Base-by-base conservation (phyloP, 1,139 yeast species). In the Wickerhamomyces sp. region DNA sequence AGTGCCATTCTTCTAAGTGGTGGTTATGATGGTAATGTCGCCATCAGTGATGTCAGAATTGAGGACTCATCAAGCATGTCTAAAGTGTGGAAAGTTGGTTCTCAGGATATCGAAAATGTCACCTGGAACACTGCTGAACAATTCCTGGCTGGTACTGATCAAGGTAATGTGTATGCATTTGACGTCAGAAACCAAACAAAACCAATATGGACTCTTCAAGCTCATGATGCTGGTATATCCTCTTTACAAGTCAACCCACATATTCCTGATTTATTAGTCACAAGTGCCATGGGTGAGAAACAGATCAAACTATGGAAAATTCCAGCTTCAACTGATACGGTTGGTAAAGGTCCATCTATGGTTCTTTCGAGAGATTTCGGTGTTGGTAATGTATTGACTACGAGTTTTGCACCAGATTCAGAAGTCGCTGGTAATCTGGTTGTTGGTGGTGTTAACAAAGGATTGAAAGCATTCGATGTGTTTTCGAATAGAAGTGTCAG, bases 151-250 rank as follows among this genome's bases (percentile, higher is more conserved):
- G 95, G 96, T 50, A 88, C 96, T 25, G 98, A 91, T 58, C 72
- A 76, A 44, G 99, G 99, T 57, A 81, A 81, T 52, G 76, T 91
- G 23, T 86, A 86, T 63, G 83, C 93, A 45, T 89, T 84, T 52
- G 98, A 91, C 61, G 81, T 86, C 31, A 77, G 96, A 58, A 58
- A 62, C 31, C 74, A 68, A 33, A 70, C 68, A 30, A 75, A 72
- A 47, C 88, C 96, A 18, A 54, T 91, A 26, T 91, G 99, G 99
- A 86, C 95, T 6, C 70, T 91, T 52, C 96, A 93, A 62, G 98
- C 98, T 2, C 98, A 91, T 58, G 97, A 91, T 61, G 77, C 94
- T 5, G 96, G 95, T 40, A 82, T 91, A 41, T 82, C 96, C 10
- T 72, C 93, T 4, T 72, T 93, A 50, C 83, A 81, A 49, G 72